Base-by-base conservation (phyloP, 176 grass and related monocot species). In the Saccharum spontaneum region DNA sequence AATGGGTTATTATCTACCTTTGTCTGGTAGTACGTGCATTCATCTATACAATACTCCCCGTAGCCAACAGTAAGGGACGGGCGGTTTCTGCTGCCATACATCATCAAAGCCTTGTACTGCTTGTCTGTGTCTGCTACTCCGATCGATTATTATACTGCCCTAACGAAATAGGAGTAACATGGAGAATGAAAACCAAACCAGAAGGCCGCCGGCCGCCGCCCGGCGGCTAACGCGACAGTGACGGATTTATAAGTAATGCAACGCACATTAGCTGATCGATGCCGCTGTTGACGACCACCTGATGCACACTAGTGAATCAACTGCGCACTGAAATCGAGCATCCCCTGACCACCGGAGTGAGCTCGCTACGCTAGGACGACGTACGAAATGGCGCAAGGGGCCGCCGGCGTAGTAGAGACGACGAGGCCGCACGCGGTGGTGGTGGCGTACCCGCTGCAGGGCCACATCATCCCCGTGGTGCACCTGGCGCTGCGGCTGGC, bases 401-500 rank as follows among this genome's bases (percentile, higher is more conserved):
- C 14, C 28, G n/a, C 26, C 20, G n/a, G 40, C 70, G 70, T 28
- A 23, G 70, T 5, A 73, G 70, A 41, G 7, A 24, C 70, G 70
- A 14, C 11, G 23, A 28, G 61, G 61, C 88, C 83, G 67, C 94
- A 90, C 68, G 92, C 90, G 22, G 90, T 92, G 62, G 80, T 97
- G 69, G 84, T 90, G 10, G 10, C 92, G 67, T 88, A 84, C 40
- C 92, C 92, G 22, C 69, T 92, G 69, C 86, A 92, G 78, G 94
- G 92, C 63, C 94, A 97, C 77, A 67, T 97, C 12, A 92, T 92
- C 83, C 92, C 92, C 15, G 52, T 76, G 24, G 84, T 76, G 67
- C 88, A 94, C 81, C 86, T 97, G 28, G 80, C 92, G 34, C 48
- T 85, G 44, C 88, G 68, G 0, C 80, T 97, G 0, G 90, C 92